Evolutionary conservation across 2,329 filamentous ascomycete genomes (phyloP), one percentile per base, ranked within the genome.

Genomic region (Xylariaceae sp.): DNA sequence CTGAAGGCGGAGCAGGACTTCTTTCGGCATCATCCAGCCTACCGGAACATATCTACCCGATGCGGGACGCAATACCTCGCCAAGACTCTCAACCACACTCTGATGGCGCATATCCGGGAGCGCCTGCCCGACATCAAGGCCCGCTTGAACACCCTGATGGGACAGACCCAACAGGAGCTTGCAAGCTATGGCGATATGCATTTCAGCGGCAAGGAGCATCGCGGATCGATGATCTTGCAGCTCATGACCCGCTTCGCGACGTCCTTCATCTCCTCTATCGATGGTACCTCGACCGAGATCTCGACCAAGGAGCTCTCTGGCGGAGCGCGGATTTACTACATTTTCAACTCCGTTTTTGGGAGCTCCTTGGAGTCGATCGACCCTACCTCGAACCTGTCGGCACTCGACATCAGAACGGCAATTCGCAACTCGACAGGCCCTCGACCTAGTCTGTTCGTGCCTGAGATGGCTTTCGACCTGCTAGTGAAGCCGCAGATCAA

Each of bases 401-500:
- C 90, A 11, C 77, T 90, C 31, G 92, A 98, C 56, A 98, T 98
- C 46, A 77, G 92, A 56, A 98, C 92, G 10, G 92, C 92, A 4
- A 98, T 98, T 49, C 83, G 92, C 51, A 98, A 98, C 64, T 98
- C 92, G 1, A 98, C 92, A 13, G 92, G 92, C 34, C 92, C 92
- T 19, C 78, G 92, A 13, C 90, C 92, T 2, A 96, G 90, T 59
- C 71, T 98, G 29, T 98, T 98, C 54, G 92, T 98, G 8, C 92
- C 92, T 3, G 92, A 98, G 59, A 80, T 98, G 64, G 92, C 92
- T 1, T 98, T 98, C 59, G 92, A 98, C 58, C 75, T 98, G 15
- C 75, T 98, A 28, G 92, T 98, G 29, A 98, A 98, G 63, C 92
- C 92, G 18, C 92, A 98, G 60, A 98, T 98, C 61, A 96, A 96